These are phyloP conservation scores for Skeletonema tropicum DNA, from an alignment of 108 stramenopile genomes.

Conservation along the genomic window DNA sequence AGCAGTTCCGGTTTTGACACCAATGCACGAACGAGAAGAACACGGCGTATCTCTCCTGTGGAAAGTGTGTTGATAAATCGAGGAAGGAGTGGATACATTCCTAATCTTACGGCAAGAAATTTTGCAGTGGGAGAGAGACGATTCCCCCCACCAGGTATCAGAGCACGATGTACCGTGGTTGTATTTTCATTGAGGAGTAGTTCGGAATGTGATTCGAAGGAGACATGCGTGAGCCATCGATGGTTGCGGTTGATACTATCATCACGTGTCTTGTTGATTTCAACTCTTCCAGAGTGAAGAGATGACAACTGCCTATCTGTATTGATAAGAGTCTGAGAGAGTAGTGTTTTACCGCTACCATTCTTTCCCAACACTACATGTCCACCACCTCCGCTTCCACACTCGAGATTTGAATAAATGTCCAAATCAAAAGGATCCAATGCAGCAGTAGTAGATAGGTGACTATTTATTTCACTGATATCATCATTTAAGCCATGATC, in stretches of 20 bases:
- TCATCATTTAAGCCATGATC: constrained; percentile 3
- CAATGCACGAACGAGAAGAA: constrained; percentile 68
- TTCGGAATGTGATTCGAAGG: constrained; percentile 75
- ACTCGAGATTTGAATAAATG: constrained; percentile 35
- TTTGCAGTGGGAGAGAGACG: constrained; percentile 67
- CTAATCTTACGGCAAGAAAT: constrained; percentile 73
- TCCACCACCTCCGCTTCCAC: constrained; percentile 48
- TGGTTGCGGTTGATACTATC: constrained; percentile 11
- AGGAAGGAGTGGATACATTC: constrained; percentile 67
- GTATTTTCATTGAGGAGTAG: constrained; percentile 35
- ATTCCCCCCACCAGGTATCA: constrained; percentile 48
- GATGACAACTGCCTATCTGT: constrained; percentile 18
- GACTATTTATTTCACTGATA: not conserved
- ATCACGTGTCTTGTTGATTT: constrained; percentile 9
- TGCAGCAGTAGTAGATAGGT: not conserved
- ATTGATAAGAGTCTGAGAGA: constrained; percentile 26
- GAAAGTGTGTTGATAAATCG: constrained; percentile 61
- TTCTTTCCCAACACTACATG: constrained; percentile 66
- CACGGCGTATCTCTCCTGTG: constrained; percentile 85
- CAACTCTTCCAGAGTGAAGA: constrained; percentile 22
- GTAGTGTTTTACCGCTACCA: constrained; percentile 54
- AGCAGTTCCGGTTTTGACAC: constrained; percentile 58
- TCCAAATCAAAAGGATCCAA: constrained; percentile 19
- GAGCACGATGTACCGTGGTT: constrained; percentile 53
- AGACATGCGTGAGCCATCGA: constrained; percentile 53